Base-by-base conservation (phyloP, 1,139 yeast genomes). In the Neolecta irregularis region DNA sequence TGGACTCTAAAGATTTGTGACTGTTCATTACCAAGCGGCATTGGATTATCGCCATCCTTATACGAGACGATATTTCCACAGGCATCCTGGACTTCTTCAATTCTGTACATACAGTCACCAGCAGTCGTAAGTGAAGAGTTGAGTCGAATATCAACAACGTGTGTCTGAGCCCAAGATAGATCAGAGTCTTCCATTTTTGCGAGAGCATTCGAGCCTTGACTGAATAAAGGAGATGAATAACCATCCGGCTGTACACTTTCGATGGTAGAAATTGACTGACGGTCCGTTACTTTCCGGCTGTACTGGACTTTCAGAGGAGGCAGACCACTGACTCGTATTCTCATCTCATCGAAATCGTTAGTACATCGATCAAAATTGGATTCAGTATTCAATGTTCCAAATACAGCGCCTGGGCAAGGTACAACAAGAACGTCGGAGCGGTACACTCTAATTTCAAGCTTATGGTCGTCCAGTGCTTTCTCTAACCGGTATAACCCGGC, bases 401-500 rank as follows among this genome's bases (percentile, higher is more conserved):
- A 65, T 25, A 58, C 52, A 1, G 80, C 91, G 13, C 60, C 60
- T 1, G 99, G 99, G 53, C 99, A 88, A 28, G 63, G 54, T 1
- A 92, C 72, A 9, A 88, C 65, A 22, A 75, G 51, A 23, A 81
- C 65, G 38, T 74, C 75, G 0, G 79, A 69, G 40, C 68, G 72
- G 44, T 65, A 69, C 2, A 75, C 63, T 43, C 81, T 65, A 31
- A 88, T 72, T 24, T 67, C 68, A 35, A 77, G 58, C 23, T 69
- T 67, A 25, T 77, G 72, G 3, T 64, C 57, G 48, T 81, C 95
- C 9, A 66, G 53, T 2, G 85, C 88, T 40, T 67, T 65, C 19
- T 59, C 62, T 9, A 88, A 62, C 41, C 69, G 68, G 54, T 88
- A 88, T 18, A 69, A 59, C 2, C 98, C 99, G 0, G 93, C 75